Percentiles rank a stretch among this genome's conserved stretches.
phyloP scores from a whole-genome alignment of 2,329 filamentous ascomycete genomes.

The Apiospora aurea region DNA sequence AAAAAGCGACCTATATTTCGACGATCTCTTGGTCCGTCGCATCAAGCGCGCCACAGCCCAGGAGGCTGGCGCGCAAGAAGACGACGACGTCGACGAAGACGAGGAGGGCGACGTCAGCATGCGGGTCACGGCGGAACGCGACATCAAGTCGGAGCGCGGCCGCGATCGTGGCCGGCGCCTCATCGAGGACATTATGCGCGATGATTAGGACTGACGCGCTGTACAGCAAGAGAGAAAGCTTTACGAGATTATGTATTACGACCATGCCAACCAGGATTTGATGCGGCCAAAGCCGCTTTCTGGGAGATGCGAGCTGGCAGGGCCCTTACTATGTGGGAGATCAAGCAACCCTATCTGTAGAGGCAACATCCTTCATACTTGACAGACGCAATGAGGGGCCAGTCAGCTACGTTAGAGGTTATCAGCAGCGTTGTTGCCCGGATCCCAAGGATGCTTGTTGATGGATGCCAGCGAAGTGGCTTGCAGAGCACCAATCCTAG shows the following conservation, averaged over 20 bases:
- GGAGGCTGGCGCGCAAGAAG: conserved; percentile 53
- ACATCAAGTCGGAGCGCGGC: conserved; percentile 34
- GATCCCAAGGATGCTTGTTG: not conserved
- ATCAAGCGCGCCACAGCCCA: conserved; percentile 59
- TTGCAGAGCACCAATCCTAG: not conserved
- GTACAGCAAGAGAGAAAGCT: not conserved
- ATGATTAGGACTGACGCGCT: not conserved
- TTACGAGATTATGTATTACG: conserved; percentile 20
- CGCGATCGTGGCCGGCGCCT: conserved; percentile 25
- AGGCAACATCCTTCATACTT: too few relatives aligned
- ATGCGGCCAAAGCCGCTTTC: not conserved
- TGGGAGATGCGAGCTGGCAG: not conserved
- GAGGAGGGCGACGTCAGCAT: conserved; percentile 40
- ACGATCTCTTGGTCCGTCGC: conserved; percentile 63
- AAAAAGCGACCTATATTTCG: conserved; percentile 60
- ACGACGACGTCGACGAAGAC: conserved; percentile 50
- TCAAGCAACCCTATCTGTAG: not conserved
- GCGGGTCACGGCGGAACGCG: conserved; percentile 28
- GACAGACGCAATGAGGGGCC: not conserved
- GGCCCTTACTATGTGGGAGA: not conserved
- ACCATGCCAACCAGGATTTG: not conserved
- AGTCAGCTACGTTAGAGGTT: not conserved
- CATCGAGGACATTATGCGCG: conserved; percentile 3
- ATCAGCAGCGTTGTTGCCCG: not conserved
- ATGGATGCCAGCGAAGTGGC: not conserved